Conservation (phyloP, 2,329 filamentous ascomycete genomes). For the Hymenoscyphus infarciens region DNA sequence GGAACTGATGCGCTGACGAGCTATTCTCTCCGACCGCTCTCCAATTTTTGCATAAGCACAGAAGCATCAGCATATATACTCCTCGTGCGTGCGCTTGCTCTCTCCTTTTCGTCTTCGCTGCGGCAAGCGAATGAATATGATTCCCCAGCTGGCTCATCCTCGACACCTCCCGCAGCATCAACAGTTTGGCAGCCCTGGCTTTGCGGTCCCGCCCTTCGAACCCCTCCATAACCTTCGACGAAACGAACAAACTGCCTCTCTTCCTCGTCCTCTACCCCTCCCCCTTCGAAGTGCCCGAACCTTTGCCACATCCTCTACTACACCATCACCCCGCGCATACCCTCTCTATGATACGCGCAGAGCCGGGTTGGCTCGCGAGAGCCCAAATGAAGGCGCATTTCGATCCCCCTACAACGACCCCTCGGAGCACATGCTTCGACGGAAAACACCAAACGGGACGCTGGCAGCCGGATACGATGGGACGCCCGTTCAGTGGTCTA, state of each 20-base stretch:
- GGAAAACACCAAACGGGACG: constrained; percentile 94
- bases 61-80: constrained; percentile 20
- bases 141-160: constrained; percentile 45
- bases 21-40: not conserved
- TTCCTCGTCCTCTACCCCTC: constrained; percentile 27
- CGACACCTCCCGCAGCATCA: constrained; percentile 32
- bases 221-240: constrained; percentile 20
- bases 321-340: constrained; percentile 28
- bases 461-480: constrained; percentile 89
- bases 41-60: constrained; percentile 17
- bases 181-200: constrained; percentile 25
- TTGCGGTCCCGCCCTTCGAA: constrained; percentile 30
- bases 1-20: constrained; percentile 27
- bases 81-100: constrained; percentile 4
- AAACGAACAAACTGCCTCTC: constrained; percentile 22
- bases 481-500: constrained; percentile 67
- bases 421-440: constrained; percentile 74
- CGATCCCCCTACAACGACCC: constrained; percentile 30
- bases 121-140: constrained; percentile 39
- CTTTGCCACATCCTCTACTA: constrained; percentile 18
- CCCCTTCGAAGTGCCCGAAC: constrained; percentile 33
- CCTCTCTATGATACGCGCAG: constrained; percentile 25
- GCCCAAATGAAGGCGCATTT: constrained; percentile 17
- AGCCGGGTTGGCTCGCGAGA: constrained; percentile 15
- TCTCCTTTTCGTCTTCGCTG: constrained; percentile 6